Evolutionary conservation across 768 basidiomycete species (phyloP), one percentile per base, ranked within the genome.

Genomic region (Grammothele lineata): DNA sequence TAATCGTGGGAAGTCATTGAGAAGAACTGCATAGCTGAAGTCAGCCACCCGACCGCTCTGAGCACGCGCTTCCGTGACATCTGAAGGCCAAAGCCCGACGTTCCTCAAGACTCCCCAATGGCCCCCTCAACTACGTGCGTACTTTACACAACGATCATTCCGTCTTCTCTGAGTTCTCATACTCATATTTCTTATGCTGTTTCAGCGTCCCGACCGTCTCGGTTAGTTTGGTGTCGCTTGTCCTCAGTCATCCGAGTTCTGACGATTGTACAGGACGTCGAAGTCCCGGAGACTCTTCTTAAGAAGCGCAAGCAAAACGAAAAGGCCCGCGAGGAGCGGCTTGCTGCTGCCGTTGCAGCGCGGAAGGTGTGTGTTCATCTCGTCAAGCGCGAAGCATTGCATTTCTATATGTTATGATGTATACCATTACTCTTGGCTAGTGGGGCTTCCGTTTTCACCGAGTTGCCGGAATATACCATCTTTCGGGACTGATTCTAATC

Each of bases 271-370:
- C 61, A 92, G 89, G 81, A 84, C 65, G 84, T 96, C 68, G 88
- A 94, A 82, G 94, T 95, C 74, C 94, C 94, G 69, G 94, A 96
- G 85, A 97, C 94, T 66, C 85, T 97, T 77, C 91, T 97, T 77
- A 97, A 96, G 83, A 97, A 95, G 78, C 85, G 94, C 75, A 93
- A 94, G 76, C 88, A 92, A 75, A 94, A 85, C 64, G 92, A 95
- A 78, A 94, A 94, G 78, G 87, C 86, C 55, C 80, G 92, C 63
- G 92, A 94, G 76, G 92, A 95, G 65, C 91, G 89, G 61, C 77
- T 95, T 57, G 82, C 76, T 57, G 87, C 88, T 51, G 90, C 88
- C 19, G 66, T 73, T 34, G 85, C 85, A 58, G 92, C 92, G 56
- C 86, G 88, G 66, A 94, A 94, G 85, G 93, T 94, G 66, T 67